phyloP scores from a whole-genome alignment of 345 rosid genomes.

The Durio zibethinus region DNA sequence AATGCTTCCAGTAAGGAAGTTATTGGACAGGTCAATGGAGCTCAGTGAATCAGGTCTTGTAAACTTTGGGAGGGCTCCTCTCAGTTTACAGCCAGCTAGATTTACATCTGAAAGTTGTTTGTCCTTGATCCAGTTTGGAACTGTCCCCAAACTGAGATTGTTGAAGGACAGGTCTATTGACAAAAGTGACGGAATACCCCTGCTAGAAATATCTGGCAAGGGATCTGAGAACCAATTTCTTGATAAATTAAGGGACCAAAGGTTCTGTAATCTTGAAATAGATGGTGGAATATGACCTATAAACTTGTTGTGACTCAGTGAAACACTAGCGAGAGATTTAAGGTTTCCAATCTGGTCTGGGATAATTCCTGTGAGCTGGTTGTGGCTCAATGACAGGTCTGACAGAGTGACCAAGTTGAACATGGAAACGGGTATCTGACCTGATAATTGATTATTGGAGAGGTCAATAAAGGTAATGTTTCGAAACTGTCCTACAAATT shows the following conservation, averaged over 20 bases:
- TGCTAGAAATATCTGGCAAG: conserved; percentile 47
- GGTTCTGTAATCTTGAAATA: conserved; percentile 56
- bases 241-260: conserved; percentile 88
- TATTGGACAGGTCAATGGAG: conserved; percentile 70
- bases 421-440: conserved; percentile 57
- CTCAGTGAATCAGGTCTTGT: conserved; percentile 54
- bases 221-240: conserved; percentile 69
- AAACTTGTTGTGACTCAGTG: conserved; percentile 59
- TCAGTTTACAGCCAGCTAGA: conserved; percentile 78
- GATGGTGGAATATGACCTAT: conserved; percentile 66
- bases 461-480: conserved; percentile 58
- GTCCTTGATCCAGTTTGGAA: conserved; percentile 71
- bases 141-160: conserved; percentile 58
- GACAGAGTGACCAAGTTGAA: conserved; percentile 50
- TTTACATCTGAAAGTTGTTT: conserved; percentile 56
- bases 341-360: conserved; percentile 59
- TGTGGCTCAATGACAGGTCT: conserved; percentile 56
- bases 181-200: conserved; percentile 63
- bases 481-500: conserved; percentile 41
- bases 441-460: conserved; percentile 64
- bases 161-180: conserved; percentile 85
- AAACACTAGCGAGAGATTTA: conserved; percentile 66
- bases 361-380: conserved; percentile 60
- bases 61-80: conserved; percentile 66
- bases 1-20: conserved; percentile 56